Base-by-base conservation (phyloP, 1,139 yeast genomes). In the Suhomyces bokatorum region DNA sequence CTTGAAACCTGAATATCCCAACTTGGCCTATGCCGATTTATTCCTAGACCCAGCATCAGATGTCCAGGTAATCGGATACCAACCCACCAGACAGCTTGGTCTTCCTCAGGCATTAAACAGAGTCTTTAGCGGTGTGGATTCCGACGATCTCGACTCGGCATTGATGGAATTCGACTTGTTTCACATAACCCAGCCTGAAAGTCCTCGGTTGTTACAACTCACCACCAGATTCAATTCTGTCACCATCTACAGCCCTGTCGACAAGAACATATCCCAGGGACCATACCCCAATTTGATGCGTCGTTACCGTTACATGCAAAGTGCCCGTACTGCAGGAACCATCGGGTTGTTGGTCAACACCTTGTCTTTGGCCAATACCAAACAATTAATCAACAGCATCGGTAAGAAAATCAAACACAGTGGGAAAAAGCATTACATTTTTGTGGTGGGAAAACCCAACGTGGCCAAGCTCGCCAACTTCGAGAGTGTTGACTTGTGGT, bases 371-470 rank as follows among this genome's bases (percentile, higher is more conserved):
- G 70, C 83, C 33, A 84, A 87, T 56, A 86, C 96, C 15, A 81
- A 80, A 44, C 70, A 64, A 10, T 69, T 90, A 28, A 73, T 91
- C 39, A 79, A 82, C 48, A 74, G 76, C 30, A 78, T 90, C 5
- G 77, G 80, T 20, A 59, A 69, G 22, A 78, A 84, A 64, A 80
- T 93, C 46, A 77, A 75, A 42, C 75, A 72, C 5, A 90, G 95
- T 0, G 97, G 90, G 2, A 93, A 93, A 65, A 95, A 95, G 60
- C 93, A 87, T 54, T 93, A 93, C 60, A 77, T 89, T 57, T 90
- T 93, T 68, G 98, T 91, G 6, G 98, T 93, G 7, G 99, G 99
- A 13, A 95, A 95, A 62, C 98, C 98, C n/a, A 93, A 93, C 59
- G 97, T 93, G 5, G 96, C 99, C 33, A 93, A 93, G 58, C 72